phyloP scores from a whole-genome alignment of 805 yeast genomes.

The Priceomyces melissophilus region DNA sequence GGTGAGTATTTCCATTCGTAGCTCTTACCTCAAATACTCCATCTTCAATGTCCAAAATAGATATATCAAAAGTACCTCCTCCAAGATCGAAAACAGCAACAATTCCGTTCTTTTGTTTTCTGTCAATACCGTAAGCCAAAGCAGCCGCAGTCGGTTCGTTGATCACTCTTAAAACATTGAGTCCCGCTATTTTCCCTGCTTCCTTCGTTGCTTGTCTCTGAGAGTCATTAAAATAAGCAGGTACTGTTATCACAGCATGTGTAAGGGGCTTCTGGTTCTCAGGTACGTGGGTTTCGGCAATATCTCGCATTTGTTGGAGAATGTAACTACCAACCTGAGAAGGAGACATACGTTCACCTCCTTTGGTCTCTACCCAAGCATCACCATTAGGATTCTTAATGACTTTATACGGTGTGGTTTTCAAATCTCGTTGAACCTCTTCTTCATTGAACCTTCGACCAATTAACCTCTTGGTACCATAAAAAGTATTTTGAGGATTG shows the following conservation, averaged over 20 bases:
- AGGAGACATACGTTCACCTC: constrained; percentile 53
- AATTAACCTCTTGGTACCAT: constrained; percentile 77
- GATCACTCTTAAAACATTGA: constrained; percentile 70
- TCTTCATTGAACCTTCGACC: constrained; percentile 68
- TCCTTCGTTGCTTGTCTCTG: constrained; percentile 82
- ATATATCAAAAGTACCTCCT: constrained; percentile 84
- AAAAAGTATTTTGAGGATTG: constrained; percentile 74
- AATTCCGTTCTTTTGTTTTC: constrained; percentile 47
- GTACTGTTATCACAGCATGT: constrained; percentile 81
- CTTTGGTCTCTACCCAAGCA: constrained; percentile 59
- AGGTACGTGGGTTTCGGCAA: constrained; percentile 55
- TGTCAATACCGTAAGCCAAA: constrained; percentile 72
- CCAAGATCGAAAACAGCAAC: constrained; percentile 72
- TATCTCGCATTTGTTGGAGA: constrained; percentile 59
- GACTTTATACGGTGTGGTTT: constrained; percentile 61
- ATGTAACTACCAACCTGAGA: constrained; percentile 68
- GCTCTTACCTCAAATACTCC: constrained; percentile 81
- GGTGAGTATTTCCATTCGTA: constrained; percentile 80
- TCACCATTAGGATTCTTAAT: constrained; percentile 60
- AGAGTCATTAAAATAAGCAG: constrained; percentile 76
- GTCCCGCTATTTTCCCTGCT: constrained; percentile 73
- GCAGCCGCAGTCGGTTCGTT: constrained; percentile 90
- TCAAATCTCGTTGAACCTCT: constrained; percentile 67
- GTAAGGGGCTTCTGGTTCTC: constrained; percentile 33
- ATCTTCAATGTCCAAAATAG: constrained; percentile 71